phyloP scores from a whole-genome alignment of 768 basidiomycete species.

The Harrya chromipes region DNA sequence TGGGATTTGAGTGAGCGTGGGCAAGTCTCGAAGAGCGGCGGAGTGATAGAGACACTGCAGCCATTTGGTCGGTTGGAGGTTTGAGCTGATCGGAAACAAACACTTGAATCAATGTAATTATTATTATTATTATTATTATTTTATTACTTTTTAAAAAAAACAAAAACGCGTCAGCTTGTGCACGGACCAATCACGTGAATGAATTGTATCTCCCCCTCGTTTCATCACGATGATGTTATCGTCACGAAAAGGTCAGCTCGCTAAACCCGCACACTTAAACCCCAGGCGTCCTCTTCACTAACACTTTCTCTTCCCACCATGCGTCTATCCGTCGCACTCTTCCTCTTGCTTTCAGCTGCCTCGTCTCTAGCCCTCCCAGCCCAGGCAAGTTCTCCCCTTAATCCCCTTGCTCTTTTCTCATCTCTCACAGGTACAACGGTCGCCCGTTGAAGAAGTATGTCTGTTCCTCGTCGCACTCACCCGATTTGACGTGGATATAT shows the following conservation, averaged over 20 bases:
- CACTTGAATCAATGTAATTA: too few species aligned
- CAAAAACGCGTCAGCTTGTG: conserved; percentile 14
- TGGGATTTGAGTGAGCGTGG: not conserved
- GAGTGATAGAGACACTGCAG: conserved; percentile 29
- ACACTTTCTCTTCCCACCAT: conserved; percentile 6
- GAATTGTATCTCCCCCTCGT: too few species aligned
- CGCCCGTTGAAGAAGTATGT: too few species aligned
- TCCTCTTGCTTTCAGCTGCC: conserved; percentile 12
- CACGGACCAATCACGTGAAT: conserved; percentile 31
- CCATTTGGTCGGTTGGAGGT: conserved; percentile 21
- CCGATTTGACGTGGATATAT: too few species aligned
- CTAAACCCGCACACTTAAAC: not conserved
- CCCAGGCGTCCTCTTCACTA: not conserved
- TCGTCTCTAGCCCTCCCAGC: conserved; percentile 13
- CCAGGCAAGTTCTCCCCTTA: conserved; percentile 1
- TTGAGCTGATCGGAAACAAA: conserved; percentile 17
- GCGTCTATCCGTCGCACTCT: conserved; percentile 11
- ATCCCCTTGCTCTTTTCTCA: not conserved
- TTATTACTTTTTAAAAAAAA: too few species aligned
- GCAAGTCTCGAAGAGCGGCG: conserved; percentile 29
- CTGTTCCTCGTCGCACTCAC: too few species aligned
- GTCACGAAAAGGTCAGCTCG: too few species aligned
- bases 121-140: too few species aligned
- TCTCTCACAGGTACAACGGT: too few species aligned
- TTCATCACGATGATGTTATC: not conserved